Evolutionary conservation across 352 stramenopile genomes (phyloP), one percentile per base, ranked within the genome.

Genomic region (Elongisporangium prolatum): DNA sequence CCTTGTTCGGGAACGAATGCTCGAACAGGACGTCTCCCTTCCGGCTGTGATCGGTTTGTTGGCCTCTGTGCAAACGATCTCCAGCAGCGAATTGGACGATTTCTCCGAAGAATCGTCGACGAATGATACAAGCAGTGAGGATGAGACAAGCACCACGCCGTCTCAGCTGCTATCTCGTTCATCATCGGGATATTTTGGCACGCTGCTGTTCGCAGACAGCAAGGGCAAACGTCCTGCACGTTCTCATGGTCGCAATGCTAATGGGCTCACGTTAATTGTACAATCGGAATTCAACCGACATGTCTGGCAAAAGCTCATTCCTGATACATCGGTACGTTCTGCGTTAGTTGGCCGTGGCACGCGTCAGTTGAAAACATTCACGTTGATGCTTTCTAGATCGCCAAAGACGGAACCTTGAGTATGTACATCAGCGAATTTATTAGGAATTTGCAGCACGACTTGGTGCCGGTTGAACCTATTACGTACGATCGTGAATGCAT

Each of bases 361-460:
- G 21, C n/a, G 1, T 3, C 13, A 17, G 6, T 17, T 3, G 9
- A 14, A 44, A 2, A 48, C 7, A 17, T 8, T 52, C 18, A 52
- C 11, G 25, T 49, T 54, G 16, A 50, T 40, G 50, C n/a, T 40
- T 16, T 57, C 52, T 63, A 93, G 83, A 21, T 71, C 11, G 62
- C 57, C 21, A 73, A 57, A 51, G 64, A 34, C 16, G 74, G 68
- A 34, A 50, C 75, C 25, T 21, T 93, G 47, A 77, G 69, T 48
- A 59, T 76, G 24, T 91, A 89, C 38, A 60, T 93, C 5, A 64
- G 73, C 56, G 77, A 91, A 50, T 93, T 75, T 48, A 75, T 91
- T 57, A 79, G 78, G 56, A 77, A 77, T 59, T 67, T 93, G 22
- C 71, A 68, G 2, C 62, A 77, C 11, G 74, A 60, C 20, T 63